A percentile compares a stretch with the other conserved stretches of the same genome.
phyloP scores from a whole-genome alignment of 2,329 filamentous ascomycete species.

The Graphiopsis chlorocephala region DNA sequence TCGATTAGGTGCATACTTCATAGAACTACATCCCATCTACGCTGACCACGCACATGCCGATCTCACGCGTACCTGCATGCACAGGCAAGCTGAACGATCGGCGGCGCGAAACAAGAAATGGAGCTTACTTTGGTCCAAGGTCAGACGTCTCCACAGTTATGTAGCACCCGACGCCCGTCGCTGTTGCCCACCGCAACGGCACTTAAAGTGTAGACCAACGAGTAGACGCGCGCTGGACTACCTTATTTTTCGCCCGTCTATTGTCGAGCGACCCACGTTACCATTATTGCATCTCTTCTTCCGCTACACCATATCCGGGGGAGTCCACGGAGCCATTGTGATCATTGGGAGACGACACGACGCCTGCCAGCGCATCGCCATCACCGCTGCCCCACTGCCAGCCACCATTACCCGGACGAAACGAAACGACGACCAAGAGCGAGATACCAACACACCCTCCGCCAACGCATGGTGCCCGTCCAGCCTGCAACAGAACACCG shows the following conservation, averaged over 20 bases:
- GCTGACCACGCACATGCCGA: background rate
- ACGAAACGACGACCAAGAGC: conserved; percentile 8
- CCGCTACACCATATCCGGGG: background rate
- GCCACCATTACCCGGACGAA: background rate
- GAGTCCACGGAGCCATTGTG: background rate
- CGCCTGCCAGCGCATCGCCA: conserved; percentile 9
- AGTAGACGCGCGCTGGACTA: background rate
- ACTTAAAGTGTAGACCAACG: background rate
- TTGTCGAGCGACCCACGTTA: conserved; percentile 3
- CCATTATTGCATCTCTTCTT: background rate
- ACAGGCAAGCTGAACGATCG: conserved; percentile 2
- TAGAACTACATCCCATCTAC: background rate
- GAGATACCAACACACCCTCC: background rate
- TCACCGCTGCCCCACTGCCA: conserved; percentile 6
- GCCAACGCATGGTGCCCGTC: background rate
- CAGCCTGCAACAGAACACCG: background rate
- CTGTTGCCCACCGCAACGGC: background rate
- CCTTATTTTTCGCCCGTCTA: background rate
- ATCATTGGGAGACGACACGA: background rate
- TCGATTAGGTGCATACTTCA: background rate
- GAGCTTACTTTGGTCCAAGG: background rate
- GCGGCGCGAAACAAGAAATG: conserved; percentile 2
- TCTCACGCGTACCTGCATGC: conserved; percentile 6
- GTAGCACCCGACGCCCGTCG: background rate
- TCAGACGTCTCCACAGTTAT: background rate